Conservation (phyloP, 1,284 basidiomycete species). For the Cronartium ribicola region DNA sequence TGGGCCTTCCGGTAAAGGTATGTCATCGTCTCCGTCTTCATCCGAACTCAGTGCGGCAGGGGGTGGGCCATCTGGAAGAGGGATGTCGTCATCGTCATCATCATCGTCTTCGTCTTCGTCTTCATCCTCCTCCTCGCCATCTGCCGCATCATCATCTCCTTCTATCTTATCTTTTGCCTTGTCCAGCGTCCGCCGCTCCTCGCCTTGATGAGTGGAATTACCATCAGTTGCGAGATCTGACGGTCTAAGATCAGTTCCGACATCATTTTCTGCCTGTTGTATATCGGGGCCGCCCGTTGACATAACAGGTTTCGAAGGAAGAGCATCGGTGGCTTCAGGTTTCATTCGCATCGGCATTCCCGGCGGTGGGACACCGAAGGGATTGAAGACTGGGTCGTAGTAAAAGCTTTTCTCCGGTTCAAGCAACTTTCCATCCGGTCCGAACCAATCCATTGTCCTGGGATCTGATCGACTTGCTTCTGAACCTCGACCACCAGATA, state of each 20-base stretch:
- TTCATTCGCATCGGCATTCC: conserved; percentile 48
- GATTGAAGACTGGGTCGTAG: conserved; percentile 51
- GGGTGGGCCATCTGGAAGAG: not conserved
- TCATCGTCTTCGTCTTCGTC: conserved; percentile 17
- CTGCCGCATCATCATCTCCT: conserved; percentile 32
- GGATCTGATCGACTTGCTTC: not conserved
- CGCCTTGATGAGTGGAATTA: not conserved
- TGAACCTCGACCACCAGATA: not conserved
- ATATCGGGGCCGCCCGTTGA: not conserved
- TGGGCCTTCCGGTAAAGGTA: conserved; percentile 40
- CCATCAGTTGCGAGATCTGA: conserved; percentile 30
- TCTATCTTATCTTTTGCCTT: not conserved
- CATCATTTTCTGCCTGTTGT: not conserved
- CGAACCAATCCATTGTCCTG: conserved; percentile 38
- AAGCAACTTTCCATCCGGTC: conserved; percentile 36
- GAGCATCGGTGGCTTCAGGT: conserved; percentile 10
- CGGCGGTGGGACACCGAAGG: conserved; percentile 51
- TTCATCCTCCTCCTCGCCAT: conserved; percentile 34
- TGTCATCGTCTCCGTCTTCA: conserved; percentile 31
- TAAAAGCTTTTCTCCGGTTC: conserved; percentile 50
- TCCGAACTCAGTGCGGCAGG: conserved; percentile 11
- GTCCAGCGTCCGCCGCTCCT: not conserved
- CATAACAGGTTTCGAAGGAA: not conserved
- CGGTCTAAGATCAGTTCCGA: conserved; percentile 44
- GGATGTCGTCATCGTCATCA: not conserved